Evolutionary conservation across 352 stramenopile genomes (phyloP).

Genomic region (Pythium sp.): DNA sequence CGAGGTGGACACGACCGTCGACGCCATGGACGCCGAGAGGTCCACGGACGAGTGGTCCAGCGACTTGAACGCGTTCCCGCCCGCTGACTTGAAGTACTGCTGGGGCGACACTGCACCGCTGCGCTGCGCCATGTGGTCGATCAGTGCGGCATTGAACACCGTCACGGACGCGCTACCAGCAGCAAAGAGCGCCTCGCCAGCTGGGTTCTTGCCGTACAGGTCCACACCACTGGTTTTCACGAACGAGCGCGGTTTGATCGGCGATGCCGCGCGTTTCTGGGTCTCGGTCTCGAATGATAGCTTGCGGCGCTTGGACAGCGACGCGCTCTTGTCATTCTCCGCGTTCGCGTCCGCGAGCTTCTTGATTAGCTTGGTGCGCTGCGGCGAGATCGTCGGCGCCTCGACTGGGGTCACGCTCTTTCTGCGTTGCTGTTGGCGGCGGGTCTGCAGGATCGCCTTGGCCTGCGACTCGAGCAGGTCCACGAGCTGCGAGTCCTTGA

Average conservation of each 20-base stretch:
- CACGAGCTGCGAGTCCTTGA: conserved; percentile 66
- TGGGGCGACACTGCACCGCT: conserved; percentile 11
- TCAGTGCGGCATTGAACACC: conserved; percentile 15
- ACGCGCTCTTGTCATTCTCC: conserved; percentile 20
- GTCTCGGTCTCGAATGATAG: conserved; percentile 28
- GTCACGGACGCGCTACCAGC: conserved; percentile 3
- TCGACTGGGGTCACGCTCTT: neutral
- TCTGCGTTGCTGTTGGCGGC: conserved; percentile 29
- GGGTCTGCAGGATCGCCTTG: conserved; percentile 47
- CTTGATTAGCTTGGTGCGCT: conserved; percentile 32
- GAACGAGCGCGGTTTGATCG: conserved; percentile 16
- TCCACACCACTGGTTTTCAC: neutral
- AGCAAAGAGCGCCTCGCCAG: conserved; percentile 1
- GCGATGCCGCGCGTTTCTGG: conserved; percentile 6
- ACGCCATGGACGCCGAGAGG: conserved; percentile 64
- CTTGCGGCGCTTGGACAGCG: conserved; percentile 39
- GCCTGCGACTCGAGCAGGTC: conserved; percentile 56
- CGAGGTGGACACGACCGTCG: conserved; percentile 47
- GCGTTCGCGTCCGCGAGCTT: conserved; percentile 24
- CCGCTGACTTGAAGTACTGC: conserved; percentile 11
- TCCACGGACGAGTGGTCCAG: conserved; percentile 37
- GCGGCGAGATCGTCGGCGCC: conserved; percentile 22
- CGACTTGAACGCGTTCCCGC: conserved; percentile 31
- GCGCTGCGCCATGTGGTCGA: conserved; percentile 13
- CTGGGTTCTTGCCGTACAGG: conserved; percentile 13